A percentile compares a stretch with the other conserved stretches of the same genome.
Conservation (phyloP, 208 protist genomes). For the Leishmania tarentolae region DNA sequence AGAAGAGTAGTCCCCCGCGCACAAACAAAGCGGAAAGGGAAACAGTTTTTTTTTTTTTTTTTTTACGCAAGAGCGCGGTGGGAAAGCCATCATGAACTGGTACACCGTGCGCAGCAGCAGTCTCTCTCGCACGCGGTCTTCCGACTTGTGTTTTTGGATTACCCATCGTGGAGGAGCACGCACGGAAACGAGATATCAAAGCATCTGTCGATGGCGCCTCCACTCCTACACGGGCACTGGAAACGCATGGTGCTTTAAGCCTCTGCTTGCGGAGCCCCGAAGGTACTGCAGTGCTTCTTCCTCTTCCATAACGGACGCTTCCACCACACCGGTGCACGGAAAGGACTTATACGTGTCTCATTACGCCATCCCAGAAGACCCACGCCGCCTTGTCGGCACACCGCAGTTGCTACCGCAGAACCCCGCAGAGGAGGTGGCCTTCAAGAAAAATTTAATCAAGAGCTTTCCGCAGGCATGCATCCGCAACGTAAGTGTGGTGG, state of each 20-base stretch:
- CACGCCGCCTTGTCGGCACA: constrained; percentile 27
- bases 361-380: constrained; percentile 41
- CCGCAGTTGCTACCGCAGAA: constrained; percentile 37
- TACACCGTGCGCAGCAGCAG: background rate
- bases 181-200: background rate
- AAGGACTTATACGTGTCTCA: constrained; percentile 30
- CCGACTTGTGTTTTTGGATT: background rate
- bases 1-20: background rate
- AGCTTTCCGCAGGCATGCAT: constrained; percentile 66
- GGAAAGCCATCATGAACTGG: background rate
- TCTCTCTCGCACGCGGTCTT: background rate
- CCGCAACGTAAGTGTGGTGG: constrained; percentile 92
- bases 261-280: background rate
- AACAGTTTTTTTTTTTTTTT: background rate
- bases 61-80: background rate
- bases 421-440: constrained; percentile 40
- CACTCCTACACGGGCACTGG: background rate
- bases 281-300: constrained; percentile 3
- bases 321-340: constrained; percentile 8
- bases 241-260: background rate
- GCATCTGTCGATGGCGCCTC: background rate
- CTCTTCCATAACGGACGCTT: background rate
- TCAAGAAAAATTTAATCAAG: constrained; percentile 44
- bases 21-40: constrained; percentile 4
- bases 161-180: background rate